These are phyloP conservation scores for Coprinellus micaceus DNA, from an alignment of 768 basidiomycete species.

Conservation along the genomic window DNA sequence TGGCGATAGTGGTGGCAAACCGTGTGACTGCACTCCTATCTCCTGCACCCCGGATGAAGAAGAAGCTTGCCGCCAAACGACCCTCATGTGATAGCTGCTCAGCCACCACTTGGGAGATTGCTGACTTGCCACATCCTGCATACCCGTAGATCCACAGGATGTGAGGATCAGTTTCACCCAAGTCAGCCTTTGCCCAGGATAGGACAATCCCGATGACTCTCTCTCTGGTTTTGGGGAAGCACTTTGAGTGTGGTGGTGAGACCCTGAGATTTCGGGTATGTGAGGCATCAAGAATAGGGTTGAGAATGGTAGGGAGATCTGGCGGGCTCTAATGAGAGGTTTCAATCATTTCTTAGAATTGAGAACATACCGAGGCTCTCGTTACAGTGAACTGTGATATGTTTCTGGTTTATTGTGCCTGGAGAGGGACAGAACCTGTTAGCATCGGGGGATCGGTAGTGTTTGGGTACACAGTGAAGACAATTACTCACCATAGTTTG, in stretches of 20 bases:
- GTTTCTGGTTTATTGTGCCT: too few species aligned
- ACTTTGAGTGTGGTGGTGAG: not conserved
- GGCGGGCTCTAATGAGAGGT: not conserved
- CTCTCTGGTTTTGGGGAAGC: not conserved
- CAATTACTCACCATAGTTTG: too few species aligned
- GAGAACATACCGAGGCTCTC: too few species aligned
- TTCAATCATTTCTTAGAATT: too few species aligned
- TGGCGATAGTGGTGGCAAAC: slow-evolving; percentile 14
- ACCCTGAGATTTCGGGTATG: not conserved
- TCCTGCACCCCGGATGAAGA: slow-evolving; percentile 10
- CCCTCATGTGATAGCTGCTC: not conserved
- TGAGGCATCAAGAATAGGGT: not conserved
- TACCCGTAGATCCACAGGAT: slow-evolving; percentile 19
- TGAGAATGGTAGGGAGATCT: not conserved
- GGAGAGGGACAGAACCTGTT: too few species aligned
- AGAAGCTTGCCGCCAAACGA: slow-evolving; percentile 12
- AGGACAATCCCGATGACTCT: not conserved
- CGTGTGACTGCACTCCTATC: slow-evolving; percentile 1
- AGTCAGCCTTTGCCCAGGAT: not conserved
- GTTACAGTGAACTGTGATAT: too few species aligned
- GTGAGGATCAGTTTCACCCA: not conserved
- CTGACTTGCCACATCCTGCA: slow-evolving; percentile 20
- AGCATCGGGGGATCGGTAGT: too few species aligned
- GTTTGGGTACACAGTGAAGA: too few species aligned
- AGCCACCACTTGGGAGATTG: slow-evolving; percentile 14